phyloP scores from a whole-genome alignment of 1,284 basidiomycete species.

The Boletus semigastroideus region DNA sequence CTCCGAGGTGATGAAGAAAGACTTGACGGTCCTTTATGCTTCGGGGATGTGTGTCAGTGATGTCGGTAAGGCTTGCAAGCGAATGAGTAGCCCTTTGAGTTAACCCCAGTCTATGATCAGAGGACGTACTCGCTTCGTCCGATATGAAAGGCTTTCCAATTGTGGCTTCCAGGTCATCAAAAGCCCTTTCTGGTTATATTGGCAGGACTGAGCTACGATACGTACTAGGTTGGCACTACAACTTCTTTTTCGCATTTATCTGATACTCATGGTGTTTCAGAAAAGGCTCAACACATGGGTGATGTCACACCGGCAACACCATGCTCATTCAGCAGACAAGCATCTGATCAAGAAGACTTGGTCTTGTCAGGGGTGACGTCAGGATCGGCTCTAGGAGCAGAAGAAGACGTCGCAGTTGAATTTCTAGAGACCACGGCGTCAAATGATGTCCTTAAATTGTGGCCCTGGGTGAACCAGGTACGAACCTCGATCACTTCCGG shows the following conservation, averaged over 20 bases:
- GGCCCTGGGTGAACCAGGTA: slow-evolving; percentile 93
- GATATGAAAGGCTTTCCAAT: slow-evolving; percentile 93
- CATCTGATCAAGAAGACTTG: slow-evolving; percentile 45
- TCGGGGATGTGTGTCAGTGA: slow-evolving; percentile 76
- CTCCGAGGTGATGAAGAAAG: slow-evolving; percentile 84
- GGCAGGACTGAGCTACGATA: slow-evolving; percentile 83
- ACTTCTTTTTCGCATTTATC: slow-evolving; percentile 27
- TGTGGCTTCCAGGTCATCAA: slow-evolving; percentile 52
- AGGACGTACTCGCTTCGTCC: slow-evolving; percentile 66
- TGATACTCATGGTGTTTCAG: slow-evolving; percentile 38
- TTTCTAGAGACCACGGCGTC: slow-evolving; percentile 59
- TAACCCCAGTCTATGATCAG: slow-evolving; percentile 38
- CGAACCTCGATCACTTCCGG: slow-evolving; percentile 10
- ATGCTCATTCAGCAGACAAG: slow-evolving; percentile 65
- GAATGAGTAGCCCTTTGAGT: background rate
- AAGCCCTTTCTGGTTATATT: slow-evolving; percentile 84
- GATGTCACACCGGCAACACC: slow-evolving; percentile 63
- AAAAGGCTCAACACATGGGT: slow-evolving; percentile 66
- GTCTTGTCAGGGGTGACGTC: slow-evolving; percentile 50
- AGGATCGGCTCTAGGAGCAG: slow-evolving; percentile 55
- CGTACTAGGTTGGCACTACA: slow-evolving; percentile 63
- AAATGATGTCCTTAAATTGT: slow-evolving; percentile 69
- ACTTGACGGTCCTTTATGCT: slow-evolving; percentile 72
- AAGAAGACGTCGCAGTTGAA: slow-evolving; percentile 65
- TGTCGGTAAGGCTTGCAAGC: slow-evolving; percentile 58